phyloP scores from a whole-genome alignment of 2,329 filamentous ascomycete species.

The Fusarium coicis region DNA sequence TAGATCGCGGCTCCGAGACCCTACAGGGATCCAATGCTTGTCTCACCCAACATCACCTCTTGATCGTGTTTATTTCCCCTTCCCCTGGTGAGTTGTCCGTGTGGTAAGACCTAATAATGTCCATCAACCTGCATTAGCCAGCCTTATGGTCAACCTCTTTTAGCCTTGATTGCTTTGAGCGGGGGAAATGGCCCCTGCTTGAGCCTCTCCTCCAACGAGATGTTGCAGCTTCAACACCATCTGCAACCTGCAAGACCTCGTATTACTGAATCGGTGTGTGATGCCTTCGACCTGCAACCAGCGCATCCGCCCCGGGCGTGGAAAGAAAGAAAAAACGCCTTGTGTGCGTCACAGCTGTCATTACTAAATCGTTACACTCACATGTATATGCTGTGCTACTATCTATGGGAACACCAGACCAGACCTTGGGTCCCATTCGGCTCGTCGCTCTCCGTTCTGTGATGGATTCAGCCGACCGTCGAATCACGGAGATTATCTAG shows the following conservation, averaged over 20 bases:
- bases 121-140: slow-evolving; percentile 32
- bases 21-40: slow-evolving; percentile 9
- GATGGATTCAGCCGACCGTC: slow-evolving; percentile 11
- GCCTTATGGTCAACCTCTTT: slow-evolving; percentile 15
- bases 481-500: slow-evolving; percentile 20
- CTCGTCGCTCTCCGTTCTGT: slow-evolving; percentile 8
- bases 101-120: not conserved
- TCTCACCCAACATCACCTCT: slow-evolving; percentile 4
- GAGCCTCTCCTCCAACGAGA: slow-evolving; percentile 34
- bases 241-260: slow-evolving; percentile 10
- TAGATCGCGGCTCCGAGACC: not conserved
- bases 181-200: not conserved
- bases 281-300: slow-evolving; percentile 7
- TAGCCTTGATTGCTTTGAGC: not conserved
- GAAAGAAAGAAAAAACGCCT: slow-evolving; percentile 1
- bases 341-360: slow-evolving; percentile 26
- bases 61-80: not conserved
- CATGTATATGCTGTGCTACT: not conserved
- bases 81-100: slow-evolving; percentile 9
- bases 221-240: slow-evolving; percentile 18
- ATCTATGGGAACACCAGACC: not conserved
- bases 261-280: slow-evolving; percentile 34
- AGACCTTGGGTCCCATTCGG: not conserved
- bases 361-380: not conserved
- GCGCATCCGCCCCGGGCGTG: slow-evolving; percentile 1